phyloP scores from a whole-genome alignment of 2,329 filamentous ascomycete species.

The Eurotiales sp. region DNA sequence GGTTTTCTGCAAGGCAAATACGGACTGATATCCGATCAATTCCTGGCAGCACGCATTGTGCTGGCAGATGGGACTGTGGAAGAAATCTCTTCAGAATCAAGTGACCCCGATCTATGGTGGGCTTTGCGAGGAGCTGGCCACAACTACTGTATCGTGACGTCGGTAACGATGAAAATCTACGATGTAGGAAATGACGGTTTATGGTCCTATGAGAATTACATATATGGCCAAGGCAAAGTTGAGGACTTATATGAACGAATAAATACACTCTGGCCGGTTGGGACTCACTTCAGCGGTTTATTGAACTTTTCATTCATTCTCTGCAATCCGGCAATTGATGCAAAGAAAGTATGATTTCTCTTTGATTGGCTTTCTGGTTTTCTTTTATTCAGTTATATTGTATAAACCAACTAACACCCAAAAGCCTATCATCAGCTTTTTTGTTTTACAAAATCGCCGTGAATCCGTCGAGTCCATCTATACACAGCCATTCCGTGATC shows the following conservation, averaged over 20 bases:
- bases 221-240: neutral
- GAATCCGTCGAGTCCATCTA: neutral
- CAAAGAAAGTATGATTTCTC: neutral
- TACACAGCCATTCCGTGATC: conserved; percentile 15
- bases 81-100: conserved; percentile 34
- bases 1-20: conserved; percentile 20
- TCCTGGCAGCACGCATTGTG: conserved; percentile 40
- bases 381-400: neutral
- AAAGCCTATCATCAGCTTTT: conserved; percentile 1
- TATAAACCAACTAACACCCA: too few relatives aligned
- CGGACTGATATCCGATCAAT: conserved; percentile 35
- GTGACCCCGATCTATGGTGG: conserved; percentile 38
- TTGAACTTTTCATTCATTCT: conserved; percentile 1
- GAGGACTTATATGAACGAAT: conserved; percentile 2
- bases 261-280: conserved; percentile 1
- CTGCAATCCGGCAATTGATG: neutral
- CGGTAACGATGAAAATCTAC: conserved; percentile 28
- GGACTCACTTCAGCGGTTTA: neutral
- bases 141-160: conserved; percentile 41
- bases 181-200: neutral
- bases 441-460: neutral
- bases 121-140: conserved; percentile 40
- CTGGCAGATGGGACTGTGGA: conserved; percentile 37
- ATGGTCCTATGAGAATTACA: neutral
- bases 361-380: neutral